Conservation (phyloP, 2,329 filamentous ascomycete genomes). For the Paraphaeosphaeria minitans region DNA sequence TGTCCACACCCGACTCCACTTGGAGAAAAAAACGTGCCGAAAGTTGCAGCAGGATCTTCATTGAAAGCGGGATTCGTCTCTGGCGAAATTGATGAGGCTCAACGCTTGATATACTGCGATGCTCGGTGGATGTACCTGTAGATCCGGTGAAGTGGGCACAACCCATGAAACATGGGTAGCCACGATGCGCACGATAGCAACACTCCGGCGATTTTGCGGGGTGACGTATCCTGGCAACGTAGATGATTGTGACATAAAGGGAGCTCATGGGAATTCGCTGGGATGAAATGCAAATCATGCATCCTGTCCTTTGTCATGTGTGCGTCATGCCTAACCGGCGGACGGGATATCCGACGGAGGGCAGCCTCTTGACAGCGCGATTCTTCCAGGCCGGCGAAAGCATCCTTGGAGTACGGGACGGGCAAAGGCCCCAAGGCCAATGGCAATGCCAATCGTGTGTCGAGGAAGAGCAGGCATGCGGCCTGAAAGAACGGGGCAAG, state of each 20-base stretch:
- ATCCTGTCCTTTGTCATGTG: not conserved
- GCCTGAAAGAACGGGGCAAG: not conserved
- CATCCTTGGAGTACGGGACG: not conserved
- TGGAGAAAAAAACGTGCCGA: not conserved
- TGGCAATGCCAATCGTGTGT: not conserved
- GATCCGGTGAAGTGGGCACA: no score
- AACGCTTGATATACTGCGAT: not conserved
- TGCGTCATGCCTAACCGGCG: not conserved
- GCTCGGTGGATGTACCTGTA: not conserved
- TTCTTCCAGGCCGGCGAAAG: slow-evolving; percentile 1
- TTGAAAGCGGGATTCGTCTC: not conserved
- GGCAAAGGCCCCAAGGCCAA: not conserved
- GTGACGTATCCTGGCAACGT: slow-evolving; percentile 1
- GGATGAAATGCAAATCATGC: not conserved
- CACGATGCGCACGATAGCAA: not conserved
- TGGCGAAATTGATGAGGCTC: not conserved
- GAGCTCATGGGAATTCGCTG: not conserved
- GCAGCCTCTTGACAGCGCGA: not conserved
- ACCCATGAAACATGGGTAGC: no score
- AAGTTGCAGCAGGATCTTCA: not conserved
- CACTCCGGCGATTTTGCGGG: no score
- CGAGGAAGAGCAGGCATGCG: not conserved
- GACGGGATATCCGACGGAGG: not conserved
- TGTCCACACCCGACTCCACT: not conserved
- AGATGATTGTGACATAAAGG: not conserved